These are phyloP conservation scores for Tylopilus subfusipes DNA, from an alignment of 768 basidiomycete species.

Conservation along the genomic window DNA sequence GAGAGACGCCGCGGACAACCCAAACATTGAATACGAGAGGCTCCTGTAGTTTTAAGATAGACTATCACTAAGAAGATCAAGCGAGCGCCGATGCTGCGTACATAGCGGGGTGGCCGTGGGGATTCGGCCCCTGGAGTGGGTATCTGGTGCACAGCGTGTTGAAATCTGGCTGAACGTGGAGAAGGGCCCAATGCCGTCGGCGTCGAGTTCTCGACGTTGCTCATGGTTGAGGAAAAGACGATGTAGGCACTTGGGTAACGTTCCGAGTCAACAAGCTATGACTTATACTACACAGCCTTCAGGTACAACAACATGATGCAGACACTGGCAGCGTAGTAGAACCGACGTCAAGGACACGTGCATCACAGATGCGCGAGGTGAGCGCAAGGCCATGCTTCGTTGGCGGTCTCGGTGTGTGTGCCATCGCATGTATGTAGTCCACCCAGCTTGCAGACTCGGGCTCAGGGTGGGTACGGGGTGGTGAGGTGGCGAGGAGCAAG, in stretches of 20 bases:
- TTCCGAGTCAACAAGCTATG: neutral
- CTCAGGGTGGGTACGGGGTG: no score
- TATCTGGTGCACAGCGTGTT: constrained; percentile 47
- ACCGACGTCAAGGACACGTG: neutral
- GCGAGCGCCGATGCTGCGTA: constrained; percentile 21
- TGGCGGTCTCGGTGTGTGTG: neutral
- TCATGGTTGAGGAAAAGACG: constrained; percentile 5
- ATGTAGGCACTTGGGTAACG: neutral
- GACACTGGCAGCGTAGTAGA: neutral
- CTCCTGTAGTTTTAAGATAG: constrained; percentile 19
- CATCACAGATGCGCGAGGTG: neutral
- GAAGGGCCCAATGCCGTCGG: neutral
- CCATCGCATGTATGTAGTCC: neutral
- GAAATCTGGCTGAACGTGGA: constrained; percentile 35
- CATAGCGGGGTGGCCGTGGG: constrained; percentile 41
- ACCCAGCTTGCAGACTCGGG: neutral
- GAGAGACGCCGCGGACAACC: constrained; percentile 37
- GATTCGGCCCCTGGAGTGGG: constrained; percentile 38
- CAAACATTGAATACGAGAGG: constrained; percentile 35
- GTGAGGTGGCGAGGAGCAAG: no score
- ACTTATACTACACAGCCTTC: neutral
- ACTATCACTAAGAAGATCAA: neutral
- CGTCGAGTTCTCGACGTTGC: neutral
- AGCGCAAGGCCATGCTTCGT: neutral
- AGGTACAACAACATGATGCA: no score